phyloP scores from a whole-genome alignment of 495 filamentous ascomycete species.

The Annulohypoxylon bovei region DNA sequence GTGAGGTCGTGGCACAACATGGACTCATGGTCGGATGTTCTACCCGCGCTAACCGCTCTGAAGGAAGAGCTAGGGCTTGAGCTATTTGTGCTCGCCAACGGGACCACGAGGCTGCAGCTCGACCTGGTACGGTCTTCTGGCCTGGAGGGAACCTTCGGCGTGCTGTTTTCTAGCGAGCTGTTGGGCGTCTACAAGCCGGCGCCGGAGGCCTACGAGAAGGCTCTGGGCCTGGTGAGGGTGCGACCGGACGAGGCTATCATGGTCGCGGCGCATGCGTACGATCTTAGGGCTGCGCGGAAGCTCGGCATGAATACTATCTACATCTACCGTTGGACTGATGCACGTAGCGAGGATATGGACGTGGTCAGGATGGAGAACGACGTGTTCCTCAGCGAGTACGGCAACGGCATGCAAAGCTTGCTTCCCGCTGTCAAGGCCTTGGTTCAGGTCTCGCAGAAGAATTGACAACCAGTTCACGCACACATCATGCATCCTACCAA shows the following conservation, averaged over 20 bases:
- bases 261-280: slow-evolving; percentile 66
- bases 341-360: slow-evolving; percentile 61
- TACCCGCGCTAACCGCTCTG: slow-evolving; percentile 33
- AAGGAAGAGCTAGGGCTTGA: slow-evolving; percentile 41
- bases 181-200: slow-evolving; percentile 60
- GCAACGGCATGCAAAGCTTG: slow-evolving; percentile 49
- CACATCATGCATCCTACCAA: slow-evolving; percentile 4
- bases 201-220: slow-evolving; percentile 57
- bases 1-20: slow-evolving; percentile 57
- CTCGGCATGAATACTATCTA: slow-evolving; percentile 63
- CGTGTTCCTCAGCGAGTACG: slow-evolving; percentile 56
- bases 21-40: slow-evolving; percentile 60
- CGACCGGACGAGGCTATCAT: slow-evolving; percentile 59
- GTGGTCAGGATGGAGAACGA: slow-evolving; percentile 57
- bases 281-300: slow-evolving; percentile 57
- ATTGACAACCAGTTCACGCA: slow-evolving; percentile 1
- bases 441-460: background rate
- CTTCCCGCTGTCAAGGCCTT: slow-evolving; percentile 23
- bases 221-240: slow-evolving; percentile 54
- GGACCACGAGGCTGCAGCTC: slow-evolving; percentile 64
- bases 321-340: slow-evolving; percentile 64
- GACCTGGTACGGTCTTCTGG: slow-evolving; percentile 60
- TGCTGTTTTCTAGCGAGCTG: slow-evolving; percentile 63
- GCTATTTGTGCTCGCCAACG: slow-evolving; percentile 64
- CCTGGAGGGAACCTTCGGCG: slow-evolving; percentile 54